Conservation (phyloP, 495 filamentous ascomycete genomes). For the Parmelia sp. region DNA sequence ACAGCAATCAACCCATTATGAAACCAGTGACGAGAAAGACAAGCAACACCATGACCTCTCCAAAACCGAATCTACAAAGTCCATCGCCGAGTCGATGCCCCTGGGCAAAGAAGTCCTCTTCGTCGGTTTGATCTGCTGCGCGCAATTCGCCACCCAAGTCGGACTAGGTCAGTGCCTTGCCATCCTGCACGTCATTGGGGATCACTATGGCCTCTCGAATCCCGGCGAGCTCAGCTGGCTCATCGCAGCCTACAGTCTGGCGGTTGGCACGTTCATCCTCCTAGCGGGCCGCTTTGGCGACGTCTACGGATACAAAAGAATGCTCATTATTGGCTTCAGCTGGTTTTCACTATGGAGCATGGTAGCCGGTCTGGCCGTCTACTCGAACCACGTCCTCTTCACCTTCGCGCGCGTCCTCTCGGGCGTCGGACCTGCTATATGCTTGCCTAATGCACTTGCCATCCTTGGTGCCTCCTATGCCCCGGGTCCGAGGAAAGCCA, state of each 20-base stretch:
- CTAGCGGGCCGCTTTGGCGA: constrained; percentile 56
- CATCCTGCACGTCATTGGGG: constrained; percentile 33
- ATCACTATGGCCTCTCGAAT: constrained; percentile 20
- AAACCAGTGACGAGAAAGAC: background rate
- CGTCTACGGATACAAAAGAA: constrained; percentile 49
- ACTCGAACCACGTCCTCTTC: constrained; percentile 47
- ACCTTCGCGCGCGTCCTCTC: constrained; percentile 53
- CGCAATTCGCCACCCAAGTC: constrained; percentile 42
- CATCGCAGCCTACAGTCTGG: constrained; percentile 52
- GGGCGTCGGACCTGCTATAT: constrained; percentile 55
- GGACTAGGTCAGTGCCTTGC: constrained; percentile 36
- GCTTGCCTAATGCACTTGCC: constrained; percentile 58
- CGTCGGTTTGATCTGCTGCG: constrained; percentile 38
- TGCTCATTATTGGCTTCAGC: constrained; percentile 50
- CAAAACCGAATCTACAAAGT: background rate
- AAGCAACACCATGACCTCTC: background rate
- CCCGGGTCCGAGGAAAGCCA: constrained; percentile 51
- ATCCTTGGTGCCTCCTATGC: constrained; percentile 53
- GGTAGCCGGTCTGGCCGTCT: constrained; percentile 47
- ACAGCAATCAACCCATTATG: background rate
- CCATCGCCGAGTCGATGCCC: constrained; percentile 24
- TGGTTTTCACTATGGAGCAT: constrained; percentile 56
- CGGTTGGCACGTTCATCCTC: constrained; percentile 60
- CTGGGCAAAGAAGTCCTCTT: constrained; percentile 38
- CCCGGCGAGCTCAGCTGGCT: constrained; percentile 45